Base-by-base conservation (phyloP, 2,329 filamentous ascomycete species). In the Aspergillus ustus region DNA sequence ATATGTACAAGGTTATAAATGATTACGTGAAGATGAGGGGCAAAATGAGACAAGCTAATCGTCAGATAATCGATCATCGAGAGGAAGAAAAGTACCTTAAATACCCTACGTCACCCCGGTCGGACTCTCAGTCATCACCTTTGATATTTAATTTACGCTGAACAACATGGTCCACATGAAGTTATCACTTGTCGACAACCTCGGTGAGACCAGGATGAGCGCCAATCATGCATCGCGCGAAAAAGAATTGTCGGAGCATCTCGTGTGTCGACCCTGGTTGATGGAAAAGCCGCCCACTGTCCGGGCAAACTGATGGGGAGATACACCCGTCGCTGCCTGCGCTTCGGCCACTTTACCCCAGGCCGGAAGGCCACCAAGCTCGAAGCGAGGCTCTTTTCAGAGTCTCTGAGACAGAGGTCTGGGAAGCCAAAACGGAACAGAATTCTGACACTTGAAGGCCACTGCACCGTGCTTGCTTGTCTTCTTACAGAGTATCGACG, bases 101-200 rank as follows among this genome's bases (percentile, higher is more conserved):
- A 61, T 61, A 43, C 22, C 53, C 49, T 56, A 51, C 58, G 58
- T 51, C 58, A 61, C 52, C 46, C 25, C 25, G 25, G 25, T 25
- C 25, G 25, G 25, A 25, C 25, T 40, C 9, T 37, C 37, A 52
- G 11, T 28, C 49, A 57, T 49, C 52, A 55, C 52, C 50, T 53
- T 48, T n/a, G 59, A 54, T 25, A 48, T 49, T 51, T 43, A 43
- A 52, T 25, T 54, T 52, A 52, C 59, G 44, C 49, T 25, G 49
- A 44, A 53, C 49, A 57, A 61, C 48, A 61, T 50, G 40, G 43
- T 61, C 34, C 43, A 54, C 37, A 57, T 57, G 54, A 28, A 43
- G 48, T 11, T 40, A 45, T 46, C 25, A 34, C 29, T 25, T 22
- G 37, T 56, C 25, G 52, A 34, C 19, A 25, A 44, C 37, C 34